These are phyloP conservation scores for Penicillium maclennaniae DNA, from an alignment of 495 filamentous ascomycete species.

Conservation along the genomic window DNA sequence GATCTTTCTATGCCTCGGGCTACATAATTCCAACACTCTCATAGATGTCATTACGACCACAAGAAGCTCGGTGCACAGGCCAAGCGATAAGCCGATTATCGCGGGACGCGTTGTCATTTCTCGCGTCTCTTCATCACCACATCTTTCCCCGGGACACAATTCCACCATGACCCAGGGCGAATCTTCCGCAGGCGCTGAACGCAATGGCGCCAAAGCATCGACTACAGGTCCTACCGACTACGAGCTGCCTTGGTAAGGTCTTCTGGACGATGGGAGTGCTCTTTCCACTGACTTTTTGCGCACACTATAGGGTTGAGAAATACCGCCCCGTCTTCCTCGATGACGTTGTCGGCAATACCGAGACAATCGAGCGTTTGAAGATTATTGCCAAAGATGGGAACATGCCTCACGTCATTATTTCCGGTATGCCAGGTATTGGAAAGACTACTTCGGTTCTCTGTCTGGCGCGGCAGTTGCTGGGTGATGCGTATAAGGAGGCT, in stretches of 20 bases:
- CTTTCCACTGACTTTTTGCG: conserved; percentile 9
- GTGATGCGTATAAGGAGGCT: conserved; percentile 94
- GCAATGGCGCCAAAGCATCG: conserved; percentile 61
- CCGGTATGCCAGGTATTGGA: conserved; percentile 97
- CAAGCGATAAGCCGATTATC: conserved; percentile 16
- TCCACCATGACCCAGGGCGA: conserved; percentile 55
- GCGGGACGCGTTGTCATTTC: conserved; percentile 23
- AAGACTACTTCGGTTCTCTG: conserved; percentile 97
- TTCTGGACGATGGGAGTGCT: conserved; percentile 5
- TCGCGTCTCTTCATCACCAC: conserved; percentile 27
- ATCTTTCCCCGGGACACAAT: conserved; percentile 1
- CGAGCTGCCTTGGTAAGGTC: conserved; percentile 83
- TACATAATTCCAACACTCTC: background rate
- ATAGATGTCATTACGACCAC: background rate
- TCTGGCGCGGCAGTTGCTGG: conserved; percentile 86
- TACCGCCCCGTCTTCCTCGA: conserved; percentile 92
- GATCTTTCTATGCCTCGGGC: background rate
- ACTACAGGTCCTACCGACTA: conserved; percentile 63
- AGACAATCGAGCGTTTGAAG: conserved; percentile 95
- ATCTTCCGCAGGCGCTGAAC: conserved; percentile 71
- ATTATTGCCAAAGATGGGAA: conserved; percentile 99
- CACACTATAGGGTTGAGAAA: conserved; percentile 84
- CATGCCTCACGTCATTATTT: conserved; percentile 99
- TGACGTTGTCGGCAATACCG: conserved; percentile 95
- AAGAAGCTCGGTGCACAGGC: background rate